Conservation (phyloP, 345 rosid species). For the Pugionium cornutum region DNA sequence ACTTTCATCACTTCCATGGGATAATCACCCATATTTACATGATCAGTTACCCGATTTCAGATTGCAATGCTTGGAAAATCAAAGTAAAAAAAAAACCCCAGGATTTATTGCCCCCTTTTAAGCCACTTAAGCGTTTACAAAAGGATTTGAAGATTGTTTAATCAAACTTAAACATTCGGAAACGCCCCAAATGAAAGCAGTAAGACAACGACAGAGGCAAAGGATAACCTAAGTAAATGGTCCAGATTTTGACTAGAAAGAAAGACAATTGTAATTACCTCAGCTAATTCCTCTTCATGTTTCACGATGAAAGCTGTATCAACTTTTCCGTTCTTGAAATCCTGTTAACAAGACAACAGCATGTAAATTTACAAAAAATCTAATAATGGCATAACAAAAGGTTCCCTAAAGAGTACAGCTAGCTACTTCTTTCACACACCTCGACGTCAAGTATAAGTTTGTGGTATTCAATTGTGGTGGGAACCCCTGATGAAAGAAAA, state of each 20-base stretch:
- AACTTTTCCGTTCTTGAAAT: constrained; percentile 90
- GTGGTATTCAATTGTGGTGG: constrained; percentile 93
- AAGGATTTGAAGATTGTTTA: no score
- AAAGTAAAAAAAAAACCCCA: no score
- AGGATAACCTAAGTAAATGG: no score
- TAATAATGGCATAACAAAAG: constrained; percentile 5
- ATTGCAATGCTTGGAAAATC: no score
- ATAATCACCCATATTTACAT: no score
- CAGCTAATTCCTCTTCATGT: constrained; percentile 86
- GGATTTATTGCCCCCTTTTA: no score
- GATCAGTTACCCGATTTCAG: no score
- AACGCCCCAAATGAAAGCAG: no score
- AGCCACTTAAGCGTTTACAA: no score
- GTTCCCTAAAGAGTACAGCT: background rate
- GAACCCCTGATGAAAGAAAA: constrained; percentile 63
- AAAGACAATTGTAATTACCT: constrained; percentile 44
- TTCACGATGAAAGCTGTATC: constrained; percentile 98
- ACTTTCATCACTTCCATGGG: no score
- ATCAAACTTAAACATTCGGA: no score
- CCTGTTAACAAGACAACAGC: constrained; percentile 64
- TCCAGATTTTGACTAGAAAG: background rate
- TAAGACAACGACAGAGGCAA: no score
- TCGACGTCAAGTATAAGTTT: constrained; percentile 95
- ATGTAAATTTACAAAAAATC: constrained; percentile 3
- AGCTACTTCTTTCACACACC: constrained; percentile 47